Percentiles rank a stretch among this genome's conserved stretches.
Evolutionary conservation across 768 basidiomycete genomes (phyloP).

Genomic region (Tricholoma furcatifolium): DNA sequence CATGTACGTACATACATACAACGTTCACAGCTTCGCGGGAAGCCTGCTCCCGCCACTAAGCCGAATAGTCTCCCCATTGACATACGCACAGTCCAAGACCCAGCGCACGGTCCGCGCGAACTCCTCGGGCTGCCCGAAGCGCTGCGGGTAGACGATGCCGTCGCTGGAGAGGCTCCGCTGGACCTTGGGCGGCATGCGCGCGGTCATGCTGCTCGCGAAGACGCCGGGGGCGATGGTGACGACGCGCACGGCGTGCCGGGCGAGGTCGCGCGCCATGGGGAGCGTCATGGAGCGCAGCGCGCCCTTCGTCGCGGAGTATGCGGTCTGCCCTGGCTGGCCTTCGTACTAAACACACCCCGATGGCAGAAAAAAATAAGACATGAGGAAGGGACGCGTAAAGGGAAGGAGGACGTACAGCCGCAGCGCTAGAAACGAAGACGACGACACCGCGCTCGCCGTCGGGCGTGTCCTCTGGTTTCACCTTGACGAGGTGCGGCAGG

Average conservation of each 20-base stretch:
- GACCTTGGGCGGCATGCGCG: constrained; percentile 33
- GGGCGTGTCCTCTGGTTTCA: constrained; percentile 40
- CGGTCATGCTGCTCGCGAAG: constrained; percentile 45
- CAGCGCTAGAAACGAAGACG: constrained; percentile 54
- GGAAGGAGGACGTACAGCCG: constrained; percentile 40
- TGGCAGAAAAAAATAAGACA: not conserved
- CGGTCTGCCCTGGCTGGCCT: constrained; percentile 56
- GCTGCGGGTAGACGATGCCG: constrained; percentile 40
- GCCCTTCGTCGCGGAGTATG: constrained; percentile 57
- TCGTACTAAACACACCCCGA: too few species aligned
- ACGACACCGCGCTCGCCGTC: constrained; percentile 61
- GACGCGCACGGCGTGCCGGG: constrained; percentile 50
- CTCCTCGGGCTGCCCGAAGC: constrained; percentile 48
- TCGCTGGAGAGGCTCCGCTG: constrained; percentile 34
- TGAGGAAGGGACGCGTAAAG: not conserved
- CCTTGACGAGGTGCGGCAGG: constrained; percentile 47
- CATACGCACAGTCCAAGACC: constrained; percentile 50
- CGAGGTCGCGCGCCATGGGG: constrained; percentile 60
- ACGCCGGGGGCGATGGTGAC: constrained; percentile 56
- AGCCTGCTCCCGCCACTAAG: constrained; percentile 43
- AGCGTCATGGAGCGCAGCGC: constrained; percentile 56
- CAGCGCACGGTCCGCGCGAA: constrained; percentile 51
- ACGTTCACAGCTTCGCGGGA: constrained; percentile 33
- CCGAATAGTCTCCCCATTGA: constrained; percentile 54
- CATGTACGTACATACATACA: too few species aligned